phyloP scores from a whole-genome alignment of 257 asterid species.

The Echium plantagineum region DNA sequence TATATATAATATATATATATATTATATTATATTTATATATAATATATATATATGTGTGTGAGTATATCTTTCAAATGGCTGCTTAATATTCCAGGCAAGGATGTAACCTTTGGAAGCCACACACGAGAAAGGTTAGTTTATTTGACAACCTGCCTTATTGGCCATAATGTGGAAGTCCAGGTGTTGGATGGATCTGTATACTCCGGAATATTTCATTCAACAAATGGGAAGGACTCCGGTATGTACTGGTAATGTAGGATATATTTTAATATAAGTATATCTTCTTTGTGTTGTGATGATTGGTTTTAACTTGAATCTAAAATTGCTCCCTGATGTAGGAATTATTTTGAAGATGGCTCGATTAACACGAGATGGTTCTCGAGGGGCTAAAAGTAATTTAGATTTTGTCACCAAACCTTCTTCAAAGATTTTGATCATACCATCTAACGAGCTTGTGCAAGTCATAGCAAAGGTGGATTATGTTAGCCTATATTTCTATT shows the following conservation, averaged over 20 bases:
- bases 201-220: slow-evolving; percentile 80
- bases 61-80: slow-evolving; percentile 11
- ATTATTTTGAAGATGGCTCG: slow-evolving; percentile 85
- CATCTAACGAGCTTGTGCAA: slow-evolving; percentile 79
- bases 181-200: slow-evolving; percentile 72
- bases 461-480: slow-evolving; percentile 72
- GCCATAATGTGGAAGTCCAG: slow-evolving; percentile 92
- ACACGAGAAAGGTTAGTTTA: slow-evolving; percentile 64
- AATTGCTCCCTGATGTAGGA: slow-evolving; percentile 34
- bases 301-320: slow-evolving; percentile 1
- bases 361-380: slow-evolving; percentile 57
- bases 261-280: background rate
- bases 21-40: too few species aligned
- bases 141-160: slow-evolving; percentile 65
- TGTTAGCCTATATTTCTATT: background rate
- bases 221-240: slow-evolving; percentile 80
- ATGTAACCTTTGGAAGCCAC: slow-evolving; percentile 39
- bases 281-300: background rate
- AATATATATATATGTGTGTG: background rate
- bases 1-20: too few species aligned
- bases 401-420: slow-evolving; percentile 48
- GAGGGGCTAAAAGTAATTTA: slow-evolving; percentile 32
- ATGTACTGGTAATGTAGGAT: slow-evolving; percentile 9
- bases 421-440: slow-evolving; percentile 54
- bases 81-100: slow-evolving; percentile 38